Conservation (phyloP, 768 basidiomycete species). For the Sarcodon aspratus region DNA sequence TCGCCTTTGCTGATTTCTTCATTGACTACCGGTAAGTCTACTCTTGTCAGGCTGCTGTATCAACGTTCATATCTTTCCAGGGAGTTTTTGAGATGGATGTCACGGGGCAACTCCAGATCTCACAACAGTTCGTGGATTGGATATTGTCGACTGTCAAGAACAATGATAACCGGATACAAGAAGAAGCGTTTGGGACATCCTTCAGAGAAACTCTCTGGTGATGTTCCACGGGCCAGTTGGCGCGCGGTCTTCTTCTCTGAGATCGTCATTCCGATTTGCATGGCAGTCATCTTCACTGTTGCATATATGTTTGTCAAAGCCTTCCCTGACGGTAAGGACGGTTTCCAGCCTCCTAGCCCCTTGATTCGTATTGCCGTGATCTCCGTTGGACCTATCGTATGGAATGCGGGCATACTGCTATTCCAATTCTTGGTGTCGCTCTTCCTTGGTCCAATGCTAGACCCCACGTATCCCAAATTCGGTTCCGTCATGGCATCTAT, state of each 20-base stretch:
- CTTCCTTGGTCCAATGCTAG: slow-evolving; percentile 87
- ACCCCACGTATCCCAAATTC: slow-evolving; percentile 76
- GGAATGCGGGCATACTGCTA: slow-evolving; percentile 83
- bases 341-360: slow-evolving; percentile 63
- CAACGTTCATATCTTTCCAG: slow-evolving; percentile 27
- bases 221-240: slow-evolving; percentile 91
- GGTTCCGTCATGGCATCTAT: slow-evolving; percentile 88
- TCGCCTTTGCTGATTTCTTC: slow-evolving; percentile 92
- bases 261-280: slow-evolving; percentile 73
- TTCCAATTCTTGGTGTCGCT: slow-evolving; percentile 84
- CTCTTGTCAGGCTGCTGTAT: neutral
- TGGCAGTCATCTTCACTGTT: slow-evolving; percentile 79
- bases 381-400: slow-evolving; percentile 89
- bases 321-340: slow-evolving; percentile 48
- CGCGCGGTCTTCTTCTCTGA: slow-evolving; percentile 83
- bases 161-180: slow-evolving; percentile 99
- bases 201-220: slow-evolving; percentile 92
- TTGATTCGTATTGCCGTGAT: slow-evolving; percentile 91
- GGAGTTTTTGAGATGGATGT: slow-evolving; percentile 99
- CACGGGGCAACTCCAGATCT: slow-evolving; percentile 91
- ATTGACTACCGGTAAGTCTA: slow-evolving; percentile 77
- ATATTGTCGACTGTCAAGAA: slow-evolving; percentile 95
- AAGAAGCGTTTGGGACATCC: slow-evolving; percentile 95
- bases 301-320: slow-evolving; percentile 92
- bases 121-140: slow-evolving; percentile 99